Percentiles rank a stretch among this genome's conserved stretches.
These are phyloP conservation scores for Cadophora gregata DNA, from an alignment of 2,329 filamentous ascomycete genomes.

Conservation along the genomic window DNA sequence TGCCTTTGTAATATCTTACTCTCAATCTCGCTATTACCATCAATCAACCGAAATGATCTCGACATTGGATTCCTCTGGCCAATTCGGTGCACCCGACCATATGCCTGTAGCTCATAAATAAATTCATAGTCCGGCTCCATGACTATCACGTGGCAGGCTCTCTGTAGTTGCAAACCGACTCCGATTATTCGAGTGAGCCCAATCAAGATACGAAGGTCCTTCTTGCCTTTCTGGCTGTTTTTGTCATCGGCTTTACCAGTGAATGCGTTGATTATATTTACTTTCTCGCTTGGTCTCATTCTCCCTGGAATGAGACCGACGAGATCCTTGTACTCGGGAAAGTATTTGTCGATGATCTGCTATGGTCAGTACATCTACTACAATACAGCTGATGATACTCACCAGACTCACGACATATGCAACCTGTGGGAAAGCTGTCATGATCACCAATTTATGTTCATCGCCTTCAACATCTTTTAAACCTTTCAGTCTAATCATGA, in stretches of 20 bases:
- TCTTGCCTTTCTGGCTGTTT: not conserved
- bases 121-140: constrained; percentile 34
- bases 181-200: constrained; percentile 28
- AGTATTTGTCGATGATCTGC: constrained; percentile 27
- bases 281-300: constrained; percentile 20
- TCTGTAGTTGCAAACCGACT: constrained; percentile 29
- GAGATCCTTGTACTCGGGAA: constrained; percentile 14
- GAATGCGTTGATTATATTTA: constrained; percentile 23
- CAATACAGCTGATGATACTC: not conserved
- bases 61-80: constrained; percentile 28
- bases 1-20: constrained; percentile 27
- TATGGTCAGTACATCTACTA: not conserved
- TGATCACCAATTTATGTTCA: constrained; percentile 32
- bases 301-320: constrained; percentile 22
- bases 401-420: constrained; percentile 30
- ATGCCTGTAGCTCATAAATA: constrained; percentile 26
- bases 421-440: constrained; percentile 28
- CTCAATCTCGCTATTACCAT: constrained; percentile 26
- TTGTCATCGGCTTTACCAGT: constrained; percentile 17
- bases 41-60: constrained; percentile 26
- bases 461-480: constrained; percentile 13
- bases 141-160: constrained; percentile 26
- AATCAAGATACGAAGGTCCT: constrained; percentile 28
- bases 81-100: constrained; percentile 31
- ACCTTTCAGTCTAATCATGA: constrained; percentile 17